These are phyloP conservation scores for Starmerella ratchasimensis DNA, from an alignment of 805 yeast genomes.

Conservation along the genomic window DNA sequence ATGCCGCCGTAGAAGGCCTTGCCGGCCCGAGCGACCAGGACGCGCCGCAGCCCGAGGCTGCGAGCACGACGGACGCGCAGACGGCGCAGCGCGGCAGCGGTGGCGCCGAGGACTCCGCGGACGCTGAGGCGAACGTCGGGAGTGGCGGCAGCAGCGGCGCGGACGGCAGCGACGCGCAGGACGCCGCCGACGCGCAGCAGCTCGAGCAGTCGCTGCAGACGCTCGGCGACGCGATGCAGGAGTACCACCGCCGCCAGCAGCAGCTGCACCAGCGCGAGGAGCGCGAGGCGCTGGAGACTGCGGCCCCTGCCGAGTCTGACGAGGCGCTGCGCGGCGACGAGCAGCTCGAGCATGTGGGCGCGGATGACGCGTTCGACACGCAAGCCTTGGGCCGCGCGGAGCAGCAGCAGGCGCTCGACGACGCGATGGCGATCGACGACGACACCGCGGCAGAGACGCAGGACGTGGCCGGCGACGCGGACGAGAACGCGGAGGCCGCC, in stretches of 20 bases:
- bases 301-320: constrained; percentile 33
- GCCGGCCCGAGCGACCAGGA: constrained; percentile 66
- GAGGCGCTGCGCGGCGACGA: constrained; percentile 25
- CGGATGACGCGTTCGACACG: constrained; percentile 60
- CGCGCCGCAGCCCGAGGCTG: constrained; percentile 29
- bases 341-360: constrained; percentile 41
- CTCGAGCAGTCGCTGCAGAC: constrained; percentile 56
- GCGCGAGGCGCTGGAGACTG: constrained; percentile 24
- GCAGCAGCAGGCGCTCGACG: constrained; percentile 66
- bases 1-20: constrained; percentile 34
- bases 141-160: constrained; percentile 44
- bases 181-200: constrained; percentile 6
- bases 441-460: constrained; percentile 20
- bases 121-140: constrained; percentile 30
- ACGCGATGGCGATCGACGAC: constrained; percentile 28
- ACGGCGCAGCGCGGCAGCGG: constrained; percentile 40
- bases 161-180: constrained; percentile 18
- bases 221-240: constrained; percentile 82
- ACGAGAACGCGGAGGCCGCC: constrained; percentile 26
- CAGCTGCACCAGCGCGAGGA: constrained; percentile 60
- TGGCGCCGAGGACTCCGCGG: constrained; percentile 38
- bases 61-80: constrained; percentile 22
- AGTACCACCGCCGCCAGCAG: constrained; percentile 78
- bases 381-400: constrained; percentile 90
- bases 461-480: constrained; percentile 19